Percentiles rank a stretch among this genome's conserved stretches.
phyloP scores from a whole-genome alignment of 495 filamentous ascomycete genomes.

The Hyaloscypha hepaticicola region DNA sequence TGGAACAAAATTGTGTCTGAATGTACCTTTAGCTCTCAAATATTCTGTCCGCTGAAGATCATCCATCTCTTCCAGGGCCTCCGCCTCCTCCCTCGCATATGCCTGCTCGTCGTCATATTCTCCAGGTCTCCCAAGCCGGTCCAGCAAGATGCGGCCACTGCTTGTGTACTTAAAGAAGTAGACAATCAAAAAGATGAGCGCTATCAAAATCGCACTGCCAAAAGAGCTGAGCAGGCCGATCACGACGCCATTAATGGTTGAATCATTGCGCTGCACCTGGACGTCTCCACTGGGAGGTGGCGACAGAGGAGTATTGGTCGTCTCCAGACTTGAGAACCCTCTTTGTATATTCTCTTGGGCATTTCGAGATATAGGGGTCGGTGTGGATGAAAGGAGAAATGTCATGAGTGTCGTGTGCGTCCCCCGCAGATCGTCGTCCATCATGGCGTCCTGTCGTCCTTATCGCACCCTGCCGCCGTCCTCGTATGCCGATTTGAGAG shows the following conservation, averaged over 20 bases:
- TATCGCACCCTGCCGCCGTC: slow-evolving; percentile 9
- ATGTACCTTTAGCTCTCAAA: slow-evolving; percentile 87
- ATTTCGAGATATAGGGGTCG: not conserved
- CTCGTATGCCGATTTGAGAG: not conserved
- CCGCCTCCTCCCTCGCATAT: slow-evolving; percentile 87
- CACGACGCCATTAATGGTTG: slow-evolving; percentile 70
- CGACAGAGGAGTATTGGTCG: not conserved
- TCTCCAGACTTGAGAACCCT: slow-evolving; percentile 1
- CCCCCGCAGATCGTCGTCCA: slow-evolving; percentile 26
- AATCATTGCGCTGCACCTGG: slow-evolving; percentile 28
- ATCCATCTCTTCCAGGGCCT: slow-evolving; percentile 94
- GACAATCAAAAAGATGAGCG: slow-evolving; percentile 75
- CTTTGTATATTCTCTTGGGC: slow-evolving; percentile 7
- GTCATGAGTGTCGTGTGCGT: slow-evolving; percentile 24
- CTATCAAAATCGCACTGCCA: slow-evolving; percentile 83
- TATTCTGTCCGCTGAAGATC: slow-evolving; percentile 89
- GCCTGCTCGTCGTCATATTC: slow-evolving; percentile 98
- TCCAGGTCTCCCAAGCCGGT: slow-evolving; percentile 89
- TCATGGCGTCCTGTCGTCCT: slow-evolving; percentile 17
- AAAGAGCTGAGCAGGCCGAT: slow-evolving; percentile 97
- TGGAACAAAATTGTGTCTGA: not conserved
- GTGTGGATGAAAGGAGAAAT: slow-evolving; percentile 9
- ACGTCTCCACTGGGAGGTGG: not conserved
- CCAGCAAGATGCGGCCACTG: slow-evolving; percentile 86
- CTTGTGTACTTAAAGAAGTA: slow-evolving; percentile 94